These are phyloP conservation scores for Fusarium graminum DNA, from an alignment of 2,329 filamentous ascomycete genomes.

Conservation along the genomic window DNA sequence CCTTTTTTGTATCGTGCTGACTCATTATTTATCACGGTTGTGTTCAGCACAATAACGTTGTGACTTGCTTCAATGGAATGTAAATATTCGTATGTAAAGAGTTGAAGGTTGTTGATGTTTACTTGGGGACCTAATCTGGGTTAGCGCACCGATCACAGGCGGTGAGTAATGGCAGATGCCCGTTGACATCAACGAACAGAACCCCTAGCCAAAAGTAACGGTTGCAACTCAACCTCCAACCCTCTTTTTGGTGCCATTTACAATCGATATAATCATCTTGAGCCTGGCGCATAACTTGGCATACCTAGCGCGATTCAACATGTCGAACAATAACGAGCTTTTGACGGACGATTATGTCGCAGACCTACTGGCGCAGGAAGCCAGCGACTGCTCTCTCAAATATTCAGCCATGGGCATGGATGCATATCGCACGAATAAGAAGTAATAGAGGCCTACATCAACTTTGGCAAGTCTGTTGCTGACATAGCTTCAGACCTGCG, in stretches of 20 bases:
- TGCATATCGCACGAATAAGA: constrained; percentile 66
- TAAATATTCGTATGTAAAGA: not conserved
- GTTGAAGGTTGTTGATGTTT: constrained; percentile 53
- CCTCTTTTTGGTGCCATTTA: constrained; percentile 21
- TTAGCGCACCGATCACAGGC: constrained; percentile 44
- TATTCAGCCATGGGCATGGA: constrained; percentile 82
- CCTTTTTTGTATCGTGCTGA: constrained; percentile 53
- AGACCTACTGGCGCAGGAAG: constrained; percentile 82
- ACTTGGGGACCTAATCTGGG: constrained; percentile 53
- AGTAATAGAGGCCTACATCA: constrained; percentile 55
- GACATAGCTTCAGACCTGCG: constrained; percentile 64
- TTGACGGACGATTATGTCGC: constrained; percentile 85
- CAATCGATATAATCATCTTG: constrained; percentile 7
- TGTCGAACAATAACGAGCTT: constrained; percentile 63
- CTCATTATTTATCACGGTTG: constrained; percentile 45
- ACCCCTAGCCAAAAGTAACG: constrained; percentile 4
- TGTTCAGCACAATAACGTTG: not conserved
- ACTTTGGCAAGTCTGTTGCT: constrained; percentile 31
- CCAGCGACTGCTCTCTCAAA: constrained; percentile 76
- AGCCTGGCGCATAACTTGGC: constrained; percentile 5
- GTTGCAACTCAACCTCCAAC: constrained; percentile 13
- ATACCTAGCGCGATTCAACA: constrained; percentile 36
- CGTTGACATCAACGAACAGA: constrained; percentile 32
- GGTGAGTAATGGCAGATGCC: constrained; percentile 42
- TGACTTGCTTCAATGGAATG: not conserved